Conservation (phyloP, 2,329 filamentous ascomycete species). For the Pestalotiopsis sp. region DNA sequence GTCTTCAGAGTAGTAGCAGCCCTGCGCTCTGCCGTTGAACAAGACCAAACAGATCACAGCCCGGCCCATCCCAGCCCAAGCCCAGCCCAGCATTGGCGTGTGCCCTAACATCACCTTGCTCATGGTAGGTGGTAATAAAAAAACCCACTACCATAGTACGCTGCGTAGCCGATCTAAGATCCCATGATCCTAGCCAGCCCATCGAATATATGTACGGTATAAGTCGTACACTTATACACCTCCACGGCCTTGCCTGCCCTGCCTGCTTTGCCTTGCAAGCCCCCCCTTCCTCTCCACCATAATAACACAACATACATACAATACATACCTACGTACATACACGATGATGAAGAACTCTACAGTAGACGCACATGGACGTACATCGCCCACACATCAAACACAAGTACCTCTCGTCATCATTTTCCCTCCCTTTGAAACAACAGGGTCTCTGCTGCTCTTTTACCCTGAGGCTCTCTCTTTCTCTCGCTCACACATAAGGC, state of each 20-base stretch:
- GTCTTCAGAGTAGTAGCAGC: background rate
- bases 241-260: background rate
- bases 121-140: too few relatives aligned
- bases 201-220: background rate
- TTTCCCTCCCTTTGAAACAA: background rate
- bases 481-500: background rate
- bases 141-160: background rate
- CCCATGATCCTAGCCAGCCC: conserved; percentile 2
- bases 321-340: background rate
- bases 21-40: background rate
- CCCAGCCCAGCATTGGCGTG: background rate
- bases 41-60: background rate
- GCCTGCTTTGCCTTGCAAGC: background rate
- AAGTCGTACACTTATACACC: background rate
- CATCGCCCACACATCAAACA: background rate
- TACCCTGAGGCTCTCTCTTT: background rate
- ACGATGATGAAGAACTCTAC: background rate
- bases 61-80: background rate
- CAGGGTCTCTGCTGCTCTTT: background rate
- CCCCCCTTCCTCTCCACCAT: background rate
- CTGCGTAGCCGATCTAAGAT: background rate
- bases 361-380: background rate
- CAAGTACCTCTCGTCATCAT: background rate
- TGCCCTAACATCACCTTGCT: background rate
- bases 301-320: background rate